These are phyloP conservation scores for Pleurotus sapidus DNA, from an alignment of 768 basidiomycete genomes.

Conservation along the genomic window DNA sequence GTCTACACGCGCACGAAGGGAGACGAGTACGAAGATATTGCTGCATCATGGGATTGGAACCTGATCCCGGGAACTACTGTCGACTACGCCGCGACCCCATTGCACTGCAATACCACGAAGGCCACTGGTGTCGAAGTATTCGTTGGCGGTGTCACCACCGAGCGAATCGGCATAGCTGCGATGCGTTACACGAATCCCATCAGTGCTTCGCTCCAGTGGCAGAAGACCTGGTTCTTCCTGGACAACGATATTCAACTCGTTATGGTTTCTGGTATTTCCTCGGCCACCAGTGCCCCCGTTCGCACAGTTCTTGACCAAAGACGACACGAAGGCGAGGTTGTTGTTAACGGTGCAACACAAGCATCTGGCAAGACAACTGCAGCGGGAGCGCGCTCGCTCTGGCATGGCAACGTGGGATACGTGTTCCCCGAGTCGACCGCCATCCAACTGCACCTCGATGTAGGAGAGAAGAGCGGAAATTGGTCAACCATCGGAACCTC, in stretches of 20 bases:
- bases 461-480: slow-evolving; percentile 49
- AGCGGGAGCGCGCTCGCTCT: slow-evolving; percentile 37
- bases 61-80: slow-evolving; percentile 71
- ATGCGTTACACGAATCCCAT: slow-evolving; percentile 69
- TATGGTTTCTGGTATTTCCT: slow-evolving; percentile 51
- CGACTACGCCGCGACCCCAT: slow-evolving; percentile 54
- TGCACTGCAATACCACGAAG: slow-evolving; percentile 42
- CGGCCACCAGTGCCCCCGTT: slow-evolving; percentile 41
- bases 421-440: slow-evolving; percentile 36
- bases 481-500: slow-evolving; percentile 68
- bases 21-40: slow-evolving; percentile 71
- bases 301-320: slow-evolving; percentile 70
- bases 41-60: slow-evolving; percentile 77
- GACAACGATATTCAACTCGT: slow-evolving; percentile 61
- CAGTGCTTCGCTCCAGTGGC: slow-evolving; percentile 51
- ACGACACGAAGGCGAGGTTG: slow-evolving; percentile 38
- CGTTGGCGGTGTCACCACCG: slow-evolving; percentile 66
- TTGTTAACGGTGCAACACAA: slow-evolving; percentile 24
- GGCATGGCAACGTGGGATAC: slow-evolving; percentile 71
- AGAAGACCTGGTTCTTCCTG: slow-evolving; percentile 76
- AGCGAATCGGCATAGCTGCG: slow-evolving; percentile 49
- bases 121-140: slow-evolving; percentile 49
- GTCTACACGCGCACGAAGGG: slow-evolving; percentile 63
- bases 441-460: slow-evolving; percentile 33
- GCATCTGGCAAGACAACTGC: slow-evolving; percentile 18